Evolutionary conservation across 371 early-diverging fungal species (phyloP).

Genomic region (Amoeboaphelidium protococcarum): DNA sequence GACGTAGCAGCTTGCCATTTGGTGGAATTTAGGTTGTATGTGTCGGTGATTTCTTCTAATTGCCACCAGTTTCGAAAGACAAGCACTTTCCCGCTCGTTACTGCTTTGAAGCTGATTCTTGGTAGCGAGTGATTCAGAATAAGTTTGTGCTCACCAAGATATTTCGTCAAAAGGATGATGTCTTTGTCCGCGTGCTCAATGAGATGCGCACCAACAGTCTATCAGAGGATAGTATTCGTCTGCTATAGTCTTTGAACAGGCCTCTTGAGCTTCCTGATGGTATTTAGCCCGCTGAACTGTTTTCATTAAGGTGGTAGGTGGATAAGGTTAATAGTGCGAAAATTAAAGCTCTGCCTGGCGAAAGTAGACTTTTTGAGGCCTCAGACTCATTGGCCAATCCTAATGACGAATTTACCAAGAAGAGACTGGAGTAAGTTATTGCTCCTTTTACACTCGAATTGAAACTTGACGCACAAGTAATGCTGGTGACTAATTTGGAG

Average conservation of each 20-base stretch:
- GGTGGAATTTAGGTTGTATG: conserved; percentile 57
- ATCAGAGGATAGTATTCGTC: conserved; percentile 11
- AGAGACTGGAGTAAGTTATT: background rate
- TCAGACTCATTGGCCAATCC: background rate
- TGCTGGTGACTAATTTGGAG: conserved; percentile 49
- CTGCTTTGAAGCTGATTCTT: conserved; percentile 12
- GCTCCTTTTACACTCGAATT: conserved; percentile 20
- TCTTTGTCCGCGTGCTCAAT: conserved; percentile 15
- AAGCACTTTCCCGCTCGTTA: conserved; percentile 1
- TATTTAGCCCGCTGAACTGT: background rate
- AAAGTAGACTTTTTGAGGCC: background rate
- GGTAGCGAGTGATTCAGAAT: conserved; percentile 7
- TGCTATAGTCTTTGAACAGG: background rate
- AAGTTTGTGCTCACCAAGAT: conserved; percentile 10
- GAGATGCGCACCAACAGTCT: conserved; percentile 12
- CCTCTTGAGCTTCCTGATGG: background rate
- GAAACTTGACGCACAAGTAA: conserved; percentile 53
- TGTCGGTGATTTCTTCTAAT: conserved; percentile 65
- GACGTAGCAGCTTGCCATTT: conserved; percentile 26
- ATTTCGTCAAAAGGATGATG: conserved; percentile 16
- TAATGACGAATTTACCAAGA: background rate
- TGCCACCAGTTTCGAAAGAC: conserved; percentile 38
- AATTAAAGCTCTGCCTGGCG: background rate
- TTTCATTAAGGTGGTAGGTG: background rate
- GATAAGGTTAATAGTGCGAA: background rate